Conservation (phyloP, 768 basidiomycete species). For the Russula virescens region DNA sequence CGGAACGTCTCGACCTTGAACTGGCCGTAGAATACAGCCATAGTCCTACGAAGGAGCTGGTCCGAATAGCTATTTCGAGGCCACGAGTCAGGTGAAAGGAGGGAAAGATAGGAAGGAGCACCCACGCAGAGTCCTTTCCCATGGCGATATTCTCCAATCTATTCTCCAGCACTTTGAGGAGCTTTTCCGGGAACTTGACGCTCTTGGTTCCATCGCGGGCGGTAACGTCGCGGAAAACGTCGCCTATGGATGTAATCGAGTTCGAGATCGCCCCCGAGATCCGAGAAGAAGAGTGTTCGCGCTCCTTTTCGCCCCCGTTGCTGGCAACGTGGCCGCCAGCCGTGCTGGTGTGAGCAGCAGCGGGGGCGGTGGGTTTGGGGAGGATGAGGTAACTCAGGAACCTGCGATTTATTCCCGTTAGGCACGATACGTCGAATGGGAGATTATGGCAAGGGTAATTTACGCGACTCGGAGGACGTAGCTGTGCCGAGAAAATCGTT, state of each 20-base stretch:
- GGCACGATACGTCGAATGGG: not conserved
- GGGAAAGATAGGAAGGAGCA: slow-evolving; percentile 23
- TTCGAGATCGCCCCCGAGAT: slow-evolving; percentile 56
- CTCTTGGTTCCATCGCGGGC: slow-evolving; percentile 68
- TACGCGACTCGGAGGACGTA: slow-evolving; percentile 83
- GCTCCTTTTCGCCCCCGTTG: slow-evolving; percentile 37
- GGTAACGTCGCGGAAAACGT: slow-evolving; percentile 69
- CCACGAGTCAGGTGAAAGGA: not conserved
- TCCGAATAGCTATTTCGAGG: slow-evolving; percentile 72
- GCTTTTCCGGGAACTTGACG: slow-evolving; percentile 90
- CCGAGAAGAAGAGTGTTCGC: slow-evolving; percentile 63
- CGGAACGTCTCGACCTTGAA: slow-evolving; percentile 82
- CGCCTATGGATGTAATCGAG: slow-evolving; percentile 57
- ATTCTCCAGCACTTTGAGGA: slow-evolving; percentile 85
- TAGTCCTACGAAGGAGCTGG: slow-evolving; percentile 80
- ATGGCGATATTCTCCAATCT: slow-evolving; percentile 89
- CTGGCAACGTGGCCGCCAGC: slow-evolving; percentile 16
- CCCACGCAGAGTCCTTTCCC: slow-evolving; percentile 86
- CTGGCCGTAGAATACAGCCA: slow-evolving; percentile 90
- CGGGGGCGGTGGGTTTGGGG: slow-evolving; percentile 43
- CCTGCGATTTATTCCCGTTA: slow-evolving; percentile 35
- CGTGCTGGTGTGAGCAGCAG: slow-evolving; percentile 21
- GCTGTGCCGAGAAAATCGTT: slow-evolving; percentile 35
- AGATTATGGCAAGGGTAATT: slow-evolving; percentile 31
- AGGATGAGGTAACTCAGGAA: slow-evolving; percentile 66